These are phyloP conservation scores for Talaromyces ruber DNA, from an alignment of 495 filamentous ascomycete species.

Conservation along the genomic window DNA sequence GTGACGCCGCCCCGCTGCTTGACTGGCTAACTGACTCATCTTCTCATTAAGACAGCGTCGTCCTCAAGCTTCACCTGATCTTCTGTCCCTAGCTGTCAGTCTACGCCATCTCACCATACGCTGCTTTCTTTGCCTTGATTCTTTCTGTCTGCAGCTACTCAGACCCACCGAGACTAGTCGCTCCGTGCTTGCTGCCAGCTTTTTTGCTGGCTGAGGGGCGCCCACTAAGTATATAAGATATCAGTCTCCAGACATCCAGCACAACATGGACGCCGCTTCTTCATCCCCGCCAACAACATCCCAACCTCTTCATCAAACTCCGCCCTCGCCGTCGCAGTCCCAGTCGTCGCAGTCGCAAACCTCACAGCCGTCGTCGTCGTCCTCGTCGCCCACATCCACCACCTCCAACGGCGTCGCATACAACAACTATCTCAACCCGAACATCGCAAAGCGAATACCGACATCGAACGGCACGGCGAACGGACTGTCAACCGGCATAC, in stretches of 20 bases:
- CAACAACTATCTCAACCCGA: not conserved
- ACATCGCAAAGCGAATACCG: not conserved
- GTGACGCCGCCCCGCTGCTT: not conserved
- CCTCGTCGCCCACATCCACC: not conserved
- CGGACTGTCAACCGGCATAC: not conserved
- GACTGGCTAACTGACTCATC: not conserved
- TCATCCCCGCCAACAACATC: not conserved
- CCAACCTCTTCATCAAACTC: not conserved
- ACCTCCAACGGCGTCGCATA: not conserved
- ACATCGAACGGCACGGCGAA: not conserved
- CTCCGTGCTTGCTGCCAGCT: not conserved
- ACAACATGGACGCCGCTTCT: conserved; percentile 1
- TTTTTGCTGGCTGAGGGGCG: not conserved
- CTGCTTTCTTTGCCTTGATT: not conserved
- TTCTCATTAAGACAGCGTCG: not conserved
- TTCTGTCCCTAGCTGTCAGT: not conserved
- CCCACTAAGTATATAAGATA: not conserved
- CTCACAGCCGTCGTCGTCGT: not conserved
- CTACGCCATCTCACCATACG: not conserved
- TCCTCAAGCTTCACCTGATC: not conserved
- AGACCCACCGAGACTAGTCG: not conserved
- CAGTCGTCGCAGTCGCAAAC: not conserved
- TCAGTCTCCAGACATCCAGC: not conserved
- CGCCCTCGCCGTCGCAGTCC: not conserved
- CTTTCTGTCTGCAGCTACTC: not conserved